Conservation (phyloP, 495 filamentous ascomycete genomes). For the Penicillium samsonianum region DNA sequence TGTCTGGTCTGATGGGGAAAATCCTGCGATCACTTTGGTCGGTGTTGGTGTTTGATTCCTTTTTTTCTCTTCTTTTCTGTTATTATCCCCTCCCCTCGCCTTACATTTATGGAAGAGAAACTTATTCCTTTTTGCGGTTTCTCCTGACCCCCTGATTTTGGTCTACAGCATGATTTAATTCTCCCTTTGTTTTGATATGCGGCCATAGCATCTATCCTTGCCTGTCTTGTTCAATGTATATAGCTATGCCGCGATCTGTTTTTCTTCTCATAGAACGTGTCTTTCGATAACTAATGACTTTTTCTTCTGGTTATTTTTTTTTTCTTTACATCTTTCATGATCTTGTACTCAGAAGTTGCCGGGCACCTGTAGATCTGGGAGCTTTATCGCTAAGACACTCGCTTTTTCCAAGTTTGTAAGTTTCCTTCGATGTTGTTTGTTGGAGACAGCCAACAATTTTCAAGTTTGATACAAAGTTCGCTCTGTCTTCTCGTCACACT, state of each 20-base stretch:
- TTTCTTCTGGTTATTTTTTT: neutral
- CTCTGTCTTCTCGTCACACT: no score
- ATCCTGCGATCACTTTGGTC: slow-evolving; percentile 15
- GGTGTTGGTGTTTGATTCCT: slow-evolving; percentile 36
- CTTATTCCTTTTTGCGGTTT: neutral
- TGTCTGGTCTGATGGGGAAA: slow-evolving; percentile 15
- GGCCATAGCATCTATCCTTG: slow-evolving; percentile 29
- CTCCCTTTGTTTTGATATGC: slow-evolving; percentile 13
- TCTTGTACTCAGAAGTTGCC: neutral
- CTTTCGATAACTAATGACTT: slow-evolving; percentile 10
- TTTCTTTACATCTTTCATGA: no score
- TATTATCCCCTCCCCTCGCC: slow-evolving; percentile 6
- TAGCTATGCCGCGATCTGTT: slow-evolving; percentile 27
- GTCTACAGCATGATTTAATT: slow-evolving; percentile 27
- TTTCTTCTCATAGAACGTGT: slow-evolving; percentile 27
- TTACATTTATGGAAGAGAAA: slow-evolving; percentile 12
- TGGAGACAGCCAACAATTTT: no score
- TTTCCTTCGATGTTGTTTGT: no score
- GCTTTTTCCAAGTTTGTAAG: no score
- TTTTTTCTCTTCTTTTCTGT: slow-evolving; percentile 21
- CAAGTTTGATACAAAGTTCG: no score
- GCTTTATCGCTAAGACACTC: no score
- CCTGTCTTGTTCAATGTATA: slow-evolving; percentile 26
- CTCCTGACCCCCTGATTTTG: slow-evolving; percentile 11
- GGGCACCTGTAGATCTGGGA: no score